Base-by-base conservation (phyloP, 192 early-diverging fungal species). In the Lunasporangiospora selenospora region DNA sequence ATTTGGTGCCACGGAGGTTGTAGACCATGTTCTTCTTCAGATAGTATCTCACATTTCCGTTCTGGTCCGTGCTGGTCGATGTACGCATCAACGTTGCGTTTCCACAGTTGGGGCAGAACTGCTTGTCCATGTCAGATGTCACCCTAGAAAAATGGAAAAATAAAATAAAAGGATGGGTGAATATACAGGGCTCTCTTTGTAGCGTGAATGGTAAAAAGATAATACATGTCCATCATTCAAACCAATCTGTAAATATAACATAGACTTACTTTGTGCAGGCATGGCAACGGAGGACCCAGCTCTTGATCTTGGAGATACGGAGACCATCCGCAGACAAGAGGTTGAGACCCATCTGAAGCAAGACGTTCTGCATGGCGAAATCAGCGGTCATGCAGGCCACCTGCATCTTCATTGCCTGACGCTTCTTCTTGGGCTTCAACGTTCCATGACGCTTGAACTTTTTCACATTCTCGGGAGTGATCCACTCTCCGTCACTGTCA, bases 331-430 rank as follows among this genome's bases (percentile, higher is more conserved):
- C 76, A 5, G 90, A 90, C 9, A 97, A 75, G 36, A 99, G 82
- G 43, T 85, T 82, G 61, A 99, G 82, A 18, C 89, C 85, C 91
- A 98, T 96, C 78, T 96, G 94, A 49, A 99, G 76, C 36, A 97
- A 67, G 15, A 98, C 92, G 77, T 99, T 99, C 82, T 98, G 94
- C 91, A 97, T 95, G 26, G 96, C 95, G 66, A 94, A 98, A 81
- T 98, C 96, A 11, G 83, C 75, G 1, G 96, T 95, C 37, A 93
- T 90, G 71, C 95, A 97, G 16, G 91, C 95, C 5, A 95, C 94
- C n/a, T 82, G 65, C 58, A 93, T 80, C 40, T 65, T 34, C n/a
- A 54, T 13, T 3, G 62, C 34, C 31, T 60, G 43, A 27, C 75
- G 77, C 24, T 38, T 61, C 44, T 61, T 52, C 2, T 71, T 77